Evolutionary conservation across 1,284 basidiomycete genomes (phyloP).

Genomic region (Moesziomyces parantarcticus): DNA sequence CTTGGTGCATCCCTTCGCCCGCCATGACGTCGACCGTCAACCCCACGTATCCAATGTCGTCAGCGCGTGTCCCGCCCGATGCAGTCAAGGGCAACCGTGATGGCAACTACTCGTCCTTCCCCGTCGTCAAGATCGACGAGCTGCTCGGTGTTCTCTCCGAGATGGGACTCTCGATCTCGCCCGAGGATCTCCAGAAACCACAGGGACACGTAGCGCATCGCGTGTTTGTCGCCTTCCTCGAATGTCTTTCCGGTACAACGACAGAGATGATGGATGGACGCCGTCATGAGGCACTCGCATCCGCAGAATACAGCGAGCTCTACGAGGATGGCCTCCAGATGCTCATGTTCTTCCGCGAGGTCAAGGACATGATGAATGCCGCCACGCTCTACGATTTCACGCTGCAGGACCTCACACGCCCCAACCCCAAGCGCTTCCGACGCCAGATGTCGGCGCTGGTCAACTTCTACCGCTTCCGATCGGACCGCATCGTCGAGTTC

Average conservation of each 20-base stretch:
- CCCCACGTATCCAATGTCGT: conserved; percentile 36
- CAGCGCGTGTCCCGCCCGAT: conserved; percentile 39
- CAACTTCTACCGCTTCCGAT: conserved; percentile 66
- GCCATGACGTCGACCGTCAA: conserved; percentile 41
- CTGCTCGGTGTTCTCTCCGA: conserved; percentile 57
- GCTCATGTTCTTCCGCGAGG: conserved; percentile 61
- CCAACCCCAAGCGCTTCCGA: conserved; percentile 63
- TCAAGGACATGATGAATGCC: conserved; percentile 64
- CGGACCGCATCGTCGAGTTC: conserved; percentile 70
- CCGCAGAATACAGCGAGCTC: conserved; percentile 53
- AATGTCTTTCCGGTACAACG: conserved; percentile 54
- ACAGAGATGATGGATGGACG: conserved; percentile 57
- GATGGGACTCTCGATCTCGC: conserved; percentile 51
- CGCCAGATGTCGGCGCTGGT: conserved; percentile 64
- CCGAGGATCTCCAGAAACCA: conserved; percentile 59
- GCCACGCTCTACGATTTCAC: conserved; percentile 63
- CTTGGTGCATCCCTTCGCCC: conserved; percentile 1
- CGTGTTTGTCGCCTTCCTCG: conserved; percentile 60
- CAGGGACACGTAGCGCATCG: conserved; percentile 51
- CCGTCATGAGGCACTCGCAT: conserved; percentile 37
- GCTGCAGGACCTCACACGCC: conserved; percentile 63
- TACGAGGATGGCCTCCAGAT: conserved; percentile 59
- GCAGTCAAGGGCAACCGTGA: conserved; percentile 42
- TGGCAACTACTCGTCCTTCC: conserved; percentile 62
- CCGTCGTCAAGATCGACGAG: conserved; percentile 56